Conservation (phyloP, 257 asterid genomes). For the Leptodermis oblonga region DNA sequence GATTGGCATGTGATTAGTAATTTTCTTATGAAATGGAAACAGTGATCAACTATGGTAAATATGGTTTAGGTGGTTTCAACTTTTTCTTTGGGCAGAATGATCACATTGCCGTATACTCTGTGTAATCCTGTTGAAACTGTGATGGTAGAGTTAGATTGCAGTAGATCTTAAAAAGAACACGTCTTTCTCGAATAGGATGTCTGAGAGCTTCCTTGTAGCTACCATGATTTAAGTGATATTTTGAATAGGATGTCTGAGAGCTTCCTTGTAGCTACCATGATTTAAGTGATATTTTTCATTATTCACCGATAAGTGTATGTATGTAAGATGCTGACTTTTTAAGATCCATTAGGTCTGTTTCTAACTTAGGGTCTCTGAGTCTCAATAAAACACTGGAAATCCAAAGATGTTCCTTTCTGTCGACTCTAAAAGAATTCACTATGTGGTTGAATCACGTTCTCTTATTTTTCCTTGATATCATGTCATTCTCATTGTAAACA, state of each 20-base stretch:
- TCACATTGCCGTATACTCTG: not conserved
- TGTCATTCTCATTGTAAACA: not conserved
- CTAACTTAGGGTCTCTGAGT: not conserved
- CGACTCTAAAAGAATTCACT: not conserved
- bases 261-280: not conserved
- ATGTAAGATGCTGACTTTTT: slow-evolving; percentile 1
- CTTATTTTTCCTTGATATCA: not conserved
- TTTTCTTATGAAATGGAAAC: not conserved
- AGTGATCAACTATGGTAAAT: not conserved
- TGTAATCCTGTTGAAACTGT: not conserved
- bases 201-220: not conserved
- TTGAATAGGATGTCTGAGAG: not conserved
- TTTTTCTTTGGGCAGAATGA: not conserved
- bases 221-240: not conserved
- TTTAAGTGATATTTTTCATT: not conserved
- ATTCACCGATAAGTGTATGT: not conserved
- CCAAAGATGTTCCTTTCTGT: not conserved
- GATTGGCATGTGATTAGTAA: not conserved
- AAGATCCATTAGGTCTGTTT: not conserved
- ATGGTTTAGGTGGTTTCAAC: not conserved
- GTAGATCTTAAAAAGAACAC: not conserved
- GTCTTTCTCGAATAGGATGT: not conserved
- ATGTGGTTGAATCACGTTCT: not conserved
- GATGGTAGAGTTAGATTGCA: not conserved
- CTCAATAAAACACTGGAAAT: too few relatives aligned